Evolutionary conservation across 805 yeast genomes (phyloP), one percentile per base, ranked within the genome.

Genomic region (Zygoascus biomembranicola): DNA sequence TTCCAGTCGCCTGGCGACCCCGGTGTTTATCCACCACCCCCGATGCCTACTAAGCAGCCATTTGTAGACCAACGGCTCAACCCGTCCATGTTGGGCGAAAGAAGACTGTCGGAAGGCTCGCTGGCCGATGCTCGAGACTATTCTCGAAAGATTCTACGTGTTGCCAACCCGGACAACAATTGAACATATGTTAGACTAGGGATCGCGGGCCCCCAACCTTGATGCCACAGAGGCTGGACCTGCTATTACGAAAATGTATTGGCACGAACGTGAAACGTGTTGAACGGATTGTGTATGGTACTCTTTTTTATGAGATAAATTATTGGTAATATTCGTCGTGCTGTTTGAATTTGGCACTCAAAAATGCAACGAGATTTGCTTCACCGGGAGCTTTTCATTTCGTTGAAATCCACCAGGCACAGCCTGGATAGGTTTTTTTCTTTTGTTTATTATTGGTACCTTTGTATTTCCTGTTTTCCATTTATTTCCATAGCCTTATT

Each of bases 61-160:
- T 75, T 67, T 23, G 68, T 76, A 46, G 90, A 81, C 66, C 89
- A 85, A 49, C 74, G 90, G 54, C 69, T 85, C 57, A 84, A 85
- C 66, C 89, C 90, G 0, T 77, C 80, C 45, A 81, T 86, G 85
- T 72, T 86, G 67, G 96, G 95, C 41, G 80, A 90, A 64, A 81
- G 95, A 63, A 75, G 96, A 59, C 75, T 87, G 57, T 82, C 90
- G 62, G 92, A 87, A 62, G 96, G 96, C 4, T 82, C 92, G 2
- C 73, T 90, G 52, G 90, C 95, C 10, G 95, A 89, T 66, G 95
- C 86, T 57, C 81, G 87, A 3, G 94, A 87, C 66, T 87, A 84
- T 69, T 77, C 87, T 49, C 75, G 90, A 64, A 88, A 88, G 71
- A 82, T 87, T 18, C 73, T 90, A 47, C 84, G 89, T 55, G 95